Percentiles rank a stretch among this genome's conserved stretches.
Conservation (phyloP, 306 rosid genomes). For the Sesbania bispinosa region DNA sequence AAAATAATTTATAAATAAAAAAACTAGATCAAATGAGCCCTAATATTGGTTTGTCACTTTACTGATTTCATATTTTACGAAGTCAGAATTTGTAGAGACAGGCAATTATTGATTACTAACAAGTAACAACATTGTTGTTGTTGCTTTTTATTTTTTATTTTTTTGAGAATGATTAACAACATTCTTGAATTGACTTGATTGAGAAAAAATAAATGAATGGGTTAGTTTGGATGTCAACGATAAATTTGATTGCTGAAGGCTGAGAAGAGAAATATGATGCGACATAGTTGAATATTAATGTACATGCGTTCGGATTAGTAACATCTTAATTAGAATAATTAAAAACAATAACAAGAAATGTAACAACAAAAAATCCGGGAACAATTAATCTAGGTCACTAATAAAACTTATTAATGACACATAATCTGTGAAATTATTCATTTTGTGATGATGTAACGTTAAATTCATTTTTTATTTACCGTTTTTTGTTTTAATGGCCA, state of each 20-base stretch:
- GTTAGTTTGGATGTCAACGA: conserved; percentile 6
- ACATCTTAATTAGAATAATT: not conserved
- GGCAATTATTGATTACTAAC: not conserved
- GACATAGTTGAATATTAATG: not conserved
- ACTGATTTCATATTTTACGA: not conserved
- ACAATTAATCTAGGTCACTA: not conserved
- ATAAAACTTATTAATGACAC: not conserved
- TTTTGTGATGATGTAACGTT: not conserved
- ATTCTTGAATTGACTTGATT: not conserved
- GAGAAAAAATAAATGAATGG: not conserved
- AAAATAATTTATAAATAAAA: too few species aligned
- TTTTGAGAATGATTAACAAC: too few species aligned
- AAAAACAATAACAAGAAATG: not conserved
- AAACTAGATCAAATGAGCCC: too few species aligned
- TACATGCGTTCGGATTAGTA: not conserved
- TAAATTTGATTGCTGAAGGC: not conserved
- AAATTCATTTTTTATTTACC: not conserved
- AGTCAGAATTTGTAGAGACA: not conserved
- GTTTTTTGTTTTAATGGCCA: not conserved
- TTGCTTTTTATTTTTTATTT: too few species aligned
- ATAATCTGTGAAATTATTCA: not conserved
- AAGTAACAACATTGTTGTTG: too few species aligned
- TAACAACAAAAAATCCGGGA: not conserved
- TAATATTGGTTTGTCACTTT: not conserved
- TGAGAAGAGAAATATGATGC: not conserved